Evolutionary conservation across 306 rosid species (phyloP), one percentile per base, ranked within the genome.

Genomic region (Cicer arietinum): DNA sequence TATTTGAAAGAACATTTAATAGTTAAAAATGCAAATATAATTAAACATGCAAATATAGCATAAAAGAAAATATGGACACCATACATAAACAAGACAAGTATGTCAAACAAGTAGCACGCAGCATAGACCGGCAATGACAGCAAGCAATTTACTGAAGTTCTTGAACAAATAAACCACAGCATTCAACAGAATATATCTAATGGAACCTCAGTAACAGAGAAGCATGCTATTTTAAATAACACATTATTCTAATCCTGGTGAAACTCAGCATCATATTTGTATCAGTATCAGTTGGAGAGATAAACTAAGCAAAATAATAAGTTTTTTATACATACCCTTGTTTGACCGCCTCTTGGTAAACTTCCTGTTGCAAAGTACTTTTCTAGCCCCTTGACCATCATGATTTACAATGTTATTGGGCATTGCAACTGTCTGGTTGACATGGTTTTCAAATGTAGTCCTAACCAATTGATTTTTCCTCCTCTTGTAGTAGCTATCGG

Each of bases 401-500:
- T 88, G 71, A 58, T 85, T 88, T 46, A 70, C 75, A 69, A 73
- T 73, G 43, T 79, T 80, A 72, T 84, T 85, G 20, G 84, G 81
- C 76, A 80, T 74, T 65, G 56, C 42, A 59, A 65, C 82, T 43
- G 84, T 76, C 79, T 85, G 85, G 70, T 84, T 88, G 52, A 50
- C 71, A 47, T 79, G 82, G 79, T 80, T 75, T 77, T 88, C 93
- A 77, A 86, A 74, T 39, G 96, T 61, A 72, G 88, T 84, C 89
- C 97, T 89, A 48, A 90, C 85, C 71, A 94, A 83, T 76, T 94
- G 97, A 76, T 94, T 89, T 83, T 85, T 91, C 47, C 89, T 84
- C 91, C 83, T 88, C 90, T 94, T 94, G 90, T 85, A 92, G 85
- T 94, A 92, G 74, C 91, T 86, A 82, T 91, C 98, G 20, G 84